Percentiles rank a stretch among this genome's conserved stretches.
These are phyloP conservation scores for Trichoderma harzianum DNA, from an alignment of 2,329 filamentous ascomycete species.

Conservation along the genomic window DNA sequence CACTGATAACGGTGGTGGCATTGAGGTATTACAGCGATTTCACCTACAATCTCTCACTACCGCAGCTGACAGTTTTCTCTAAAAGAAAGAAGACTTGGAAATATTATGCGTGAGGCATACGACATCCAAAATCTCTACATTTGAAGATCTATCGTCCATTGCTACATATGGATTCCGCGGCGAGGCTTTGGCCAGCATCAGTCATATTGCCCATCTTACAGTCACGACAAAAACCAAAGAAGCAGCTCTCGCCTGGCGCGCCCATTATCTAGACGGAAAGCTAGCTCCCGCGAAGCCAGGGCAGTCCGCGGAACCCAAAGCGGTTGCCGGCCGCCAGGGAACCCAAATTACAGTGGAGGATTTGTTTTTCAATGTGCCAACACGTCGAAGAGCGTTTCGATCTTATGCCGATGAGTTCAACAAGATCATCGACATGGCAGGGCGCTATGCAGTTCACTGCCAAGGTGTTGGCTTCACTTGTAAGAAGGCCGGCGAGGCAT, in stretches of 20 bases:
- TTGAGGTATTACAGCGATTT: constrained; percentile 61
- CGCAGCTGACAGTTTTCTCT: background rate
- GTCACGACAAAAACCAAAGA: constrained; percentile 92
- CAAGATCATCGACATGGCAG: constrained; percentile 94
- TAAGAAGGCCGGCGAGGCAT: constrained; percentile 90
- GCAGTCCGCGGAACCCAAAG: constrained; percentile 79
- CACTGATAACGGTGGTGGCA: constrained; percentile 94
- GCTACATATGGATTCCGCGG: constrained; percentile 97
- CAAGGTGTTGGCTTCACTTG: constrained; percentile 89
- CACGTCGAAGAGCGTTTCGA: constrained; percentile 81
- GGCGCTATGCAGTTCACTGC: constrained; percentile 90
- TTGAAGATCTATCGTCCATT: constrained; percentile 87
- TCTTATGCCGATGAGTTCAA: constrained; percentile 93
- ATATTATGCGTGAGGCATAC: constrained; percentile 96
- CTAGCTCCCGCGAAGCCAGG: constrained; percentile 82
- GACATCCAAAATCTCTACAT: constrained; percentile 89
- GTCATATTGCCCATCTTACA: constrained; percentile 92
- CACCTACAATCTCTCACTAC: background rate
- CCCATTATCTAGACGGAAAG: constrained; percentile 80
- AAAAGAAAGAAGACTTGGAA: constrained; percentile 79
- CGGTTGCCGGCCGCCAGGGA: constrained; percentile 79
- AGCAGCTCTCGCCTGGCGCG: constrained; percentile 85
- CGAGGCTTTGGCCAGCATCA: constrained; percentile 94
- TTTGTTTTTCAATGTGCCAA: constrained; percentile 94
- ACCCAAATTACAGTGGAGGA: constrained; percentile 97